Conservation (phyloP, 345 rosid species). For the Punica granatum region DNA sequence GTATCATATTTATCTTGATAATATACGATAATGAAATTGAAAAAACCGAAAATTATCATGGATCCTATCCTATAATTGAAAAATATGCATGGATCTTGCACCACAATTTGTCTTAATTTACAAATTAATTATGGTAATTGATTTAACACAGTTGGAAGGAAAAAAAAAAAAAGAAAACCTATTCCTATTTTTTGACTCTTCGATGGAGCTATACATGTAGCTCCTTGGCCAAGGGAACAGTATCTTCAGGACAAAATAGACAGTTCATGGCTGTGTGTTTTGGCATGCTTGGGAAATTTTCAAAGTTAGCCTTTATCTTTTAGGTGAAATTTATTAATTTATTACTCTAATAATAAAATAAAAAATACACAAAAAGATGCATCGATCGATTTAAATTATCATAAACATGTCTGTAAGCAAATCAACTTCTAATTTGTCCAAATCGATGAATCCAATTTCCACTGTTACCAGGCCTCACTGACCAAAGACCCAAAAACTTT, state of each 20-base stretch:
- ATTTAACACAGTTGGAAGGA: too few relatives aligned
- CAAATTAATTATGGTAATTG: not conserved
- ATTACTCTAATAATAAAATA: not conserved
- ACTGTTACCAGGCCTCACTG: not conserved
- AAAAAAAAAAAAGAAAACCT: not conserved
- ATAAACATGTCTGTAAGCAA: not conserved
- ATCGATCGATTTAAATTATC: not conserved
- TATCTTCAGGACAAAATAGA: not conserved
- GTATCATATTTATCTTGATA: too few relatives aligned
- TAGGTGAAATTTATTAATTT: not conserved
- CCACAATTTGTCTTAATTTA: not conserved
- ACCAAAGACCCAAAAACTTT: not conserved
- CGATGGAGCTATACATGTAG: not conserved
- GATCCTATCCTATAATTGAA: too few relatives aligned
- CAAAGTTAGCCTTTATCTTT: not conserved
- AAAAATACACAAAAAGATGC: too few relatives aligned
- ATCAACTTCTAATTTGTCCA: constrained; percentile 5
- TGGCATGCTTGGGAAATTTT: not conserved
- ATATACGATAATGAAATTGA: too few relatives aligned
- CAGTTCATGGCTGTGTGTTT: not conserved
- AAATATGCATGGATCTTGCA: too few relatives aligned
- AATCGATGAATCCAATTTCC: not conserved
- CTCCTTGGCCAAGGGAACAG: not conserved
- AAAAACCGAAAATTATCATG: too few relatives aligned
- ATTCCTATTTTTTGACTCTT: not conserved